Percentiles rank a stretch among this genome's conserved stretches.
Evolutionary conservation across 2,329 filamentous ascomycete species (phyloP).

Genomic region (Cladosporium colombiae): DNA sequence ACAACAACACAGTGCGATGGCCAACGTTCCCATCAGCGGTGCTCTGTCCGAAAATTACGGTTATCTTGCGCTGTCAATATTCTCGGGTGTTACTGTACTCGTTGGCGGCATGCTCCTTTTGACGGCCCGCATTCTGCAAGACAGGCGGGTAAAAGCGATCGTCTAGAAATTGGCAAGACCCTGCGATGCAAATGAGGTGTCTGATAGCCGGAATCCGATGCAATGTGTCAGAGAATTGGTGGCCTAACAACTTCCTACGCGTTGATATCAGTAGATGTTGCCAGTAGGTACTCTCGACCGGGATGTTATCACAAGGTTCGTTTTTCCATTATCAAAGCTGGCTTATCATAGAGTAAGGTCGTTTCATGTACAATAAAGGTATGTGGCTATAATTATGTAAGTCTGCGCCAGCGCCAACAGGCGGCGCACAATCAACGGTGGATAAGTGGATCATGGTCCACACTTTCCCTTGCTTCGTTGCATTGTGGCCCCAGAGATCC

Average conservation of each 20-base stretch:
- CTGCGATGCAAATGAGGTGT: background rate
- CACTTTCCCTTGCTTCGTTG: background rate
- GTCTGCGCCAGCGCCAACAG: background rate
- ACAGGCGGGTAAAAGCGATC: conserved; percentile 13
- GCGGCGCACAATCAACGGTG: background rate
- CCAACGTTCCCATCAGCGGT: conserved; percentile 29
- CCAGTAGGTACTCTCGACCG: no score
- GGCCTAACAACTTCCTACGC: no score
- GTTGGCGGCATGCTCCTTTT: conserved; percentile 22
- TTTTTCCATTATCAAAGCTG: no score
- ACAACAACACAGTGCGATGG: conserved; percentile 21
- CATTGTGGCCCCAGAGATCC: background rate
- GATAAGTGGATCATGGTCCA: background rate
- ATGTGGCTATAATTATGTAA: background rate
- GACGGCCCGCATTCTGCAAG: conserved; percentile 15
- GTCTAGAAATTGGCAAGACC: background rate
- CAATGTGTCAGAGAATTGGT: no score
- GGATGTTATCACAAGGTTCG: no score
- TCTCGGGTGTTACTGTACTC: conserved; percentile 25
- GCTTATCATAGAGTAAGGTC: background rate
- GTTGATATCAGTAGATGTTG: no score
- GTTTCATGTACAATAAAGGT: background rate
- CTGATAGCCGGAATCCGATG: no score
- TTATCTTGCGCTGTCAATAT: conserved; percentile 25
- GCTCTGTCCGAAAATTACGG: conserved; percentile 26